Evolutionary conservation across 805 yeast species (phyloP).

Genomic region (Sugiyamaella lignohabitans): DNA sequence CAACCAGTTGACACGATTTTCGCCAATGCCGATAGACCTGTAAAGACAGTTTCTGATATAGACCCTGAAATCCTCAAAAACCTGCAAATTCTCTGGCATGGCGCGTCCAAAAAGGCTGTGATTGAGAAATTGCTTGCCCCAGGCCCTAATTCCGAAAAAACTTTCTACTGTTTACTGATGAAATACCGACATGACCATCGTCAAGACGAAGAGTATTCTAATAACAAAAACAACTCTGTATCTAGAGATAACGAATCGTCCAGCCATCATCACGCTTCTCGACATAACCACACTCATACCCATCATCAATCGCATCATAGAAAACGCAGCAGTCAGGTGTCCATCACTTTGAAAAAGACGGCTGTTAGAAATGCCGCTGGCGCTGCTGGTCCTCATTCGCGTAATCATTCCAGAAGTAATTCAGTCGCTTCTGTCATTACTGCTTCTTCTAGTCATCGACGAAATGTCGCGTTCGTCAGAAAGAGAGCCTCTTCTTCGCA

Average conservation of each 20-base stretch:
- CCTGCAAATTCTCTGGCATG: conserved; percentile 75
- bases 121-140: conserved; percentile 46
- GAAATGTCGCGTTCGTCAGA: conserved; percentile 23
- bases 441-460: conserved; percentile 23
- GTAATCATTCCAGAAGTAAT: conserved; percentile 17
- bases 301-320: conserved; percentile 7
- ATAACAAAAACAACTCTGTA: background rate
- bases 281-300: background rate
- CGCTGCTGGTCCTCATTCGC: background rate
- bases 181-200: conserved; percentile 68
- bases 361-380: background rate
- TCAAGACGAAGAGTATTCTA: conserved; percentile 8
- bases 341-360: background rate
- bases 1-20: conserved; percentile 12
- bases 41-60: conserved; percentile 40
- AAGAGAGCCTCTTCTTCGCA: conserved; percentile 7
- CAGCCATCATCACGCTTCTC: conserved; percentile 2
- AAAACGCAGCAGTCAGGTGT: conserved; percentile 8
- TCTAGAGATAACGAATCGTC: conserved; percentile 2
- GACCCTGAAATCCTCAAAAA: conserved; percentile 72
- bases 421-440: conserved; percentile 22
- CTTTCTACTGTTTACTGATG: conserved; percentile 67
- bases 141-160: conserved; percentile 67
- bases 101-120: conserved; percentile 52
- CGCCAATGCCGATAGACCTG: conserved; percentile 29